phyloP scores from a whole-genome alignment of 2,329 filamentous ascomycete species.

The Colletotrichum sp. region DNA sequence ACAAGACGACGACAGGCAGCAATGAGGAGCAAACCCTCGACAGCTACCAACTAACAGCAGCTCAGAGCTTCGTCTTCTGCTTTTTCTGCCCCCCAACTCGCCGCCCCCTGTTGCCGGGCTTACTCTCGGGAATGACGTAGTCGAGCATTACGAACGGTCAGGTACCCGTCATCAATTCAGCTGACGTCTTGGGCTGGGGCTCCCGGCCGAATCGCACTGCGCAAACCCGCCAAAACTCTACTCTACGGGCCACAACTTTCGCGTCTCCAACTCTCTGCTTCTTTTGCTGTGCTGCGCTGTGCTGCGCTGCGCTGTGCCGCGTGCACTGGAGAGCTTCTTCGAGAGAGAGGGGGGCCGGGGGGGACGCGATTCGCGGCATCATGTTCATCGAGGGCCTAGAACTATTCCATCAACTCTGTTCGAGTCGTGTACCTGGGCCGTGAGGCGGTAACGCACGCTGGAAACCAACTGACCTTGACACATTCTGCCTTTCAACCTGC shows the following conservation, averaged over 20 bases:
- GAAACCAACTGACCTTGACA: background rate
- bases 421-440: conserved; percentile 2
- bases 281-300: background rate
- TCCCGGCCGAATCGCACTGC: background rate
- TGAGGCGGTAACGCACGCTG: background rate
- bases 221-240: background rate
- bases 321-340: background rate
- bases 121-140: conserved; percentile 16
- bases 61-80: background rate
- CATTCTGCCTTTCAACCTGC: background rate
- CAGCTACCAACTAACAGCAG: background rate
- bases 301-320: background rate
- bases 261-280: background rate
- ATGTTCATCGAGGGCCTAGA: background rate
- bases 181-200: conserved; percentile 3
- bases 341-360: background rate
- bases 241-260: background rate
- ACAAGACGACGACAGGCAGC: background rate
- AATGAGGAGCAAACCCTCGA: background rate
- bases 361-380: background rate
- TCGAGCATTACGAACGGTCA: conserved; percentile 12
- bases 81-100: background rate
- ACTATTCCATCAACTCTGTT: conserved; percentile 14
- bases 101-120: conserved; percentile 1
- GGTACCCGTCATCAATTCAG: conserved; percentile 16